Percentiles rank a stretch among this genome's conserved stretches.
Evolutionary conservation across 208 protist species (phyloP).

Genomic region (Trypanosoma theileri): DNA sequence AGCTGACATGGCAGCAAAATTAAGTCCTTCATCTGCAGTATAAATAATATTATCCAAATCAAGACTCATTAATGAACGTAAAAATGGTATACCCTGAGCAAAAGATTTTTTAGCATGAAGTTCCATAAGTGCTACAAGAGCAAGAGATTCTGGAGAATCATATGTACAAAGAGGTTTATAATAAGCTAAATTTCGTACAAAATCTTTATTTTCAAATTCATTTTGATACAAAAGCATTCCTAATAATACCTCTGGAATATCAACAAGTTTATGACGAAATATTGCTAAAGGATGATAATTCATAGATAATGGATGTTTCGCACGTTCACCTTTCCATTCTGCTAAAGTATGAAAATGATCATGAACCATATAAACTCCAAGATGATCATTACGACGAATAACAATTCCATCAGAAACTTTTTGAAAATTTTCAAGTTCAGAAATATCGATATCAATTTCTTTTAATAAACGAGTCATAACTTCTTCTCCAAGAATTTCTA

Average conservation of each 20-base stretch:
- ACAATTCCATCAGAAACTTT: slow-evolving; percentile 54
- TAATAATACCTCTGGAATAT: slow-evolving; percentile 87
- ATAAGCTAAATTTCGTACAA: slow-evolving; percentile 73
- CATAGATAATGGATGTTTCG: slow-evolving; percentile 76
- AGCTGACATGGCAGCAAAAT: slow-evolving; percentile 79
- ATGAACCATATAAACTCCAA: slow-evolving; percentile 85
- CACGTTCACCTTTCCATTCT: slow-evolving; percentile 62
- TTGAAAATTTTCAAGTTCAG: slow-evolving; percentile 63
- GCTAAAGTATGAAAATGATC: slow-evolving; percentile 83
- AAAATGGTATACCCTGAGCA: slow-evolving; percentile 69
- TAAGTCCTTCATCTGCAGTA: slow-evolving; percentile 80
- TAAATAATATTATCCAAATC: slow-evolving; percentile 90
- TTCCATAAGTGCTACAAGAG: slow-evolving; percentile 67
- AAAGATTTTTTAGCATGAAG: slow-evolving; percentile 62
- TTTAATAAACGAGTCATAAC: slow-evolving; percentile 48
- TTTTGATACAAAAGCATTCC: slow-evolving; percentile 81
- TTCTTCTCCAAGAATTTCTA: slow-evolving; percentile 43
- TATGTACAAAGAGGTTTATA: slow-evolving; percentile 85
- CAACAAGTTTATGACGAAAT: slow-evolving; percentile 82
- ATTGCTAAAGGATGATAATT: slow-evolving; percentile 92
- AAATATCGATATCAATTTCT: slow-evolving; percentile 57
- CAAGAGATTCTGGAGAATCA: slow-evolving; percentile 81
- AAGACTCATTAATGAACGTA: slow-evolving; percentile 72
- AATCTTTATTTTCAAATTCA: slow-evolving; percentile 75
- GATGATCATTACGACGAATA: slow-evolving; percentile 58